Evolutionary conservation across 2,329 filamentous ascomycete species (phyloP), one percentile per base, ranked within the genome.

Genomic region (Apiospora kogelbergensis): DNA sequence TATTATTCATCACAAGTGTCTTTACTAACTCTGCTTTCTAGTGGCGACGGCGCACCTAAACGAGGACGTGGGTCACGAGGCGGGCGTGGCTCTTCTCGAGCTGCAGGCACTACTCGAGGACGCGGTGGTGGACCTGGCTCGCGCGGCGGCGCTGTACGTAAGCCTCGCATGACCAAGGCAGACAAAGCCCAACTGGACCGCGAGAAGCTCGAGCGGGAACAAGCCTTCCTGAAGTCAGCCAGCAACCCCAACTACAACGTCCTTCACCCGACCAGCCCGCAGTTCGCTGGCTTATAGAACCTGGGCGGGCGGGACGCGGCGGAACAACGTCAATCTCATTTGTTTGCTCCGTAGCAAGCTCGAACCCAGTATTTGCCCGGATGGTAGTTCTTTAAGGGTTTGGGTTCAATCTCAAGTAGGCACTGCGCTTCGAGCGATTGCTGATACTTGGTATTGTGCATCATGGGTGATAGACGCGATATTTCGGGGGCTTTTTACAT

Each of bases 151-250:
- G 85, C 88, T 13, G 90, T 91, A 0, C 87, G 94, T 73, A 97
- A 97, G 80, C 93, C 94, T 66, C 90, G 95, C 53, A 91, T 94
- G 73, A 96, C 92, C 46, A 97, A 97, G 79, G 91, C 93, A 45
- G 92, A 95, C 77, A 93, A 93, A 75, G 91, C 92, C 71, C 89
- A 91, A 76, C 90, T 93, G 80, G 93, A 97, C 75, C 88, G 89
- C 60, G 93, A 97, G 79, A 96, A 96, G 82, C 85, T 90, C 7
- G 91, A 94, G 72, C 86, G 92, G 53, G 92, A 95, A 79, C 76
- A 76, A 9, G 74, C 73, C 6, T 73, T 78, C 42, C 64, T 77
- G 6, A 78, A 78, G 64, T 73, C 74, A n/a, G 74, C 72, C 1
- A 76, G 70, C 65, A 64, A 70, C 17, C 65, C 63, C 40, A 73